phyloP scores from a whole-genome alignment of 2,329 filamentous ascomycete species.

The Alternaria alternata region DNA sequence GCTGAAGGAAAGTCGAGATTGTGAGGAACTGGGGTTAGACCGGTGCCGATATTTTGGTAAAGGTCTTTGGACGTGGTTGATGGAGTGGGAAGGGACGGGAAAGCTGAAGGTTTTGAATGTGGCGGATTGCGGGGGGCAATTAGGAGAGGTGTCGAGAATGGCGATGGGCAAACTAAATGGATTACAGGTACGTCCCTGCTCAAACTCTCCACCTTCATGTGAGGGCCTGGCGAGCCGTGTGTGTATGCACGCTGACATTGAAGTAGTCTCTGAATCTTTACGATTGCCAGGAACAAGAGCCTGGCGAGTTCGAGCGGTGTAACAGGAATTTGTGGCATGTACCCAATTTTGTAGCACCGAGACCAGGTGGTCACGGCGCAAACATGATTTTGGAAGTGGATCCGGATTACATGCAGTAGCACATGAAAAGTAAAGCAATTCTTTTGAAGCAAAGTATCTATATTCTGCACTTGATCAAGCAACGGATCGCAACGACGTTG shows the following conservation, averaged over 20 bases:
- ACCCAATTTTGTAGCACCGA: slow-evolving; percentile 32
- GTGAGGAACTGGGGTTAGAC: slow-evolving; percentile 34
- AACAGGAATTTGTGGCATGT: slow-evolving; percentile 41
- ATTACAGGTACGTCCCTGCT: slow-evolving; percentile 32
- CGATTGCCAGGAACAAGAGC: slow-evolving; percentile 36
- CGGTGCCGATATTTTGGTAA: slow-evolving; percentile 27
- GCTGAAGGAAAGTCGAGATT: slow-evolving; percentile 22
- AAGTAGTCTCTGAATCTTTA: slow-evolving; percentile 38
- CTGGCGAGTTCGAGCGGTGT: slow-evolving; percentile 26
- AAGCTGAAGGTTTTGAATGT: slow-evolving; percentile 29
- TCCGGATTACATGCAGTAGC: slow-evolving; percentile 30
- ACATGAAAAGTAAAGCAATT: neutral
- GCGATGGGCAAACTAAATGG: slow-evolving; percentile 16
- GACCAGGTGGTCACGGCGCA: slow-evolving; percentile 2
- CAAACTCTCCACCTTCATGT: neutral
- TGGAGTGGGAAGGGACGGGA: slow-evolving; percentile 26
- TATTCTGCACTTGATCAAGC: slow-evolving; percentile 3
- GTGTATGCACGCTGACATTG: slow-evolving; percentile 1
- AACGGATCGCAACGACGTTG: slow-evolving; percentile 9
- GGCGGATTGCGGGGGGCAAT: slow-evolving; percentile 30
- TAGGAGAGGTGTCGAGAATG: slow-evolving; percentile 21
- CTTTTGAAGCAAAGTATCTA: neutral
- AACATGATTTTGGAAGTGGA: slow-evolving; percentile 44
- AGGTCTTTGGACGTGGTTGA: slow-evolving; percentile 33
- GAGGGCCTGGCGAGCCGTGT: neutral